Base-by-base conservation (phyloP, 2,329 filamentous ascomycete genomes). In the Drechslerella coelobrocha region DNA sequence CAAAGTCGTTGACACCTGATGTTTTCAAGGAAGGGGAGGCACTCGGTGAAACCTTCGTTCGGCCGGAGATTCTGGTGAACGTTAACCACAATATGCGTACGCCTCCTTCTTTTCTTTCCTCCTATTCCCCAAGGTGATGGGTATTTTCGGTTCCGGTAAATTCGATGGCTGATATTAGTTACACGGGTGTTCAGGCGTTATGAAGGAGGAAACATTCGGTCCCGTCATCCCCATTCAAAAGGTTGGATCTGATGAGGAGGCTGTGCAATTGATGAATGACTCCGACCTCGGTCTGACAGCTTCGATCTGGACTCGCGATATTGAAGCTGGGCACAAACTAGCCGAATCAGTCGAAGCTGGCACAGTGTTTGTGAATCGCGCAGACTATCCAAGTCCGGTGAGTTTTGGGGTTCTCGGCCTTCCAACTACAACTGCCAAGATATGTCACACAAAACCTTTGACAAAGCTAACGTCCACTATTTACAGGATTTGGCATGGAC, bases 221-320 rank as follows among this genome's bases (percentile, higher is more conserved):
- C 93, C 93, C 0, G 86, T 97, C 17, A 93, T 97, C 75, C 89
- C 92, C 0, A 86, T 97, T 17, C 91, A 93, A 87, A 90, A 90
- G 79, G 92, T 97, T 72, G 86, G 86, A 77, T 82, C 82, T 74
- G 93, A 97, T 76, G 85, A 85, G 17, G 91, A 97, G 79, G 93
- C 93, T 1, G 81, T 97, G 72, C 81, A 83, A 74, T 81, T 93
- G 54, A 97, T 97, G 92, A 97, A 97, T 76, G 92, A 96, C 78
- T 94, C 90, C 80, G 88, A 96, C 74, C 96, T 96, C 78, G 93
- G 93, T 3, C 83, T 97, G 72, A 97, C 93, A 2, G 93, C 92
- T n/a, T 96, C 91, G 76, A 92, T 97, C 76, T 97, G 93, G 93
- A 96, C 92, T 65, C 95, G 94, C 79, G 91, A 97, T 77, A 86